Conservation (phyloP, 768 basidiomycete genomes). For the Dentipellis fragilis region DNA sequence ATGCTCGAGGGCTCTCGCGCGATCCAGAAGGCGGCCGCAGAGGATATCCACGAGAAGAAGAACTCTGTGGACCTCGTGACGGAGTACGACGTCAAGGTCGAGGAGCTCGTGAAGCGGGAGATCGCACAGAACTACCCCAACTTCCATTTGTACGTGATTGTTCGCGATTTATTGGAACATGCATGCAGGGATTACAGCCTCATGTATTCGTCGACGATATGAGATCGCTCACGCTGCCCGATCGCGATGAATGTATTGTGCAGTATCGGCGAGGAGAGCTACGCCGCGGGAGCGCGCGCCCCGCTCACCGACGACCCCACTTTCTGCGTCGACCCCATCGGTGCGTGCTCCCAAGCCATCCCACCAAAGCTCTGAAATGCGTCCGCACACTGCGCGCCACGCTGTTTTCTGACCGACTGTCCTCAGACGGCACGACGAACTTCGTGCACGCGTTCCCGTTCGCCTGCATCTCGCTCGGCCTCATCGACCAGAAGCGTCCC, state of each 20-base stretch:
- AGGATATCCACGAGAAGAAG: conserved; percentile 73
- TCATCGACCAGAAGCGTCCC: conserved; percentile 74
- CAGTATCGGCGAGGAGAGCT: conserved; percentile 93
- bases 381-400: neutral
- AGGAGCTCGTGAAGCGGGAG: conserved; percentile 68
- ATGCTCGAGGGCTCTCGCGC: conserved; percentile 72
- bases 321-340: conserved; percentile 94
- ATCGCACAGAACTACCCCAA: conserved; percentile 57
- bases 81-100: conserved; percentile 87
- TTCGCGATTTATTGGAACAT: neutral
- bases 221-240: neutral
- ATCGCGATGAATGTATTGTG: neutral
- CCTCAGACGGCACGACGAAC: conserved; percentile 78
- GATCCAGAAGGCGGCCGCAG: conserved; percentile 45
- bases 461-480: conserved; percentile 84
- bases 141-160: conserved; percentile 65
- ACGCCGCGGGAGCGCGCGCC: conserved; percentile 59
- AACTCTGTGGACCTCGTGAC: conserved; percentile 94
- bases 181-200: neutral
- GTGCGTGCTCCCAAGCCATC: conserved; percentile 25
- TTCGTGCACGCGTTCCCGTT: conserved; percentile 82
- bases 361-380: neutral
- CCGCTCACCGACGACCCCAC: conserved; percentile 82
- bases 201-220: neutral
- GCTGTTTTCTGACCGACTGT: neutral